Evolutionary conservation across 2,329 filamentous ascomycete species (phyloP).

Genomic region (Colletotrichum trifolii): DNA sequence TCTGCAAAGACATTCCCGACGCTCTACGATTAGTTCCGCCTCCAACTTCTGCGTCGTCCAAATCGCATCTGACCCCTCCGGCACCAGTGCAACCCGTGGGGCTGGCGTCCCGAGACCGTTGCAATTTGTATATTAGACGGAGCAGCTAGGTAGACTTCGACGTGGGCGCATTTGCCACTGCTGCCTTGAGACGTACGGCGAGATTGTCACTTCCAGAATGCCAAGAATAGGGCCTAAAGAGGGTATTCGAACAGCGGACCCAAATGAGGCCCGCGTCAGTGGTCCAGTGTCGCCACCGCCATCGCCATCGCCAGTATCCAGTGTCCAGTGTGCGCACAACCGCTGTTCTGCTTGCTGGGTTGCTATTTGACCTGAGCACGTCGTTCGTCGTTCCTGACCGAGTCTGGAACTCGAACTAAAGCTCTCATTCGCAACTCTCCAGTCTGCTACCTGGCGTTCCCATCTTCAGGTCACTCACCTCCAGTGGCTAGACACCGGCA

Average conservation of each 20-base stretch:
- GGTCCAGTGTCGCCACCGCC: neutral
- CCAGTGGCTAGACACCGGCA: too few species aligned
- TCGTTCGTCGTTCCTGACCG: too few species aligned
- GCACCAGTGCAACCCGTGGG: constrained; percentile 9
- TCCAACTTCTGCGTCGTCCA: constrained; percentile 16
- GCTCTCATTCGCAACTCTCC: too few species aligned
- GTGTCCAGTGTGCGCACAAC: neutral
- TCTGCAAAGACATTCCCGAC: constrained; percentile 2
- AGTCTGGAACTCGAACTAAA: too few species aligned
- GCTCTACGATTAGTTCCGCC: neutral
- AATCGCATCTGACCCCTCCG: constrained; percentile 23
- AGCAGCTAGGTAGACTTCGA: constrained; percentile 10
- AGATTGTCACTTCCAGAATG: constrained; percentile 17
- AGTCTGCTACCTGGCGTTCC: too few species aligned
- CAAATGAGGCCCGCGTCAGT: constrained; percentile 16
- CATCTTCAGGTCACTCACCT: too few species aligned
- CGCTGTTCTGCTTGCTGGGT: neutral
- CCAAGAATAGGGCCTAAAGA: constrained; percentile 5
- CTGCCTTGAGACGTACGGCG: constrained; percentile 19
- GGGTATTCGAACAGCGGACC: constrained; percentile 16
- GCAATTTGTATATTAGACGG: constrained; percentile 32
- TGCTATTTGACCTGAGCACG: too few species aligned
- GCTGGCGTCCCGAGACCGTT: constrained; percentile 25
- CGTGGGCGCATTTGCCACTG: constrained; percentile 10
- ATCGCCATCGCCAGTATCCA: neutral